A percentile compares a stretch with the other conserved stretches of the same genome.
phyloP scores from a whole-genome alignment of 2,329 filamentous ascomycete species.

The Fusarium odoratissimum region DNA sequence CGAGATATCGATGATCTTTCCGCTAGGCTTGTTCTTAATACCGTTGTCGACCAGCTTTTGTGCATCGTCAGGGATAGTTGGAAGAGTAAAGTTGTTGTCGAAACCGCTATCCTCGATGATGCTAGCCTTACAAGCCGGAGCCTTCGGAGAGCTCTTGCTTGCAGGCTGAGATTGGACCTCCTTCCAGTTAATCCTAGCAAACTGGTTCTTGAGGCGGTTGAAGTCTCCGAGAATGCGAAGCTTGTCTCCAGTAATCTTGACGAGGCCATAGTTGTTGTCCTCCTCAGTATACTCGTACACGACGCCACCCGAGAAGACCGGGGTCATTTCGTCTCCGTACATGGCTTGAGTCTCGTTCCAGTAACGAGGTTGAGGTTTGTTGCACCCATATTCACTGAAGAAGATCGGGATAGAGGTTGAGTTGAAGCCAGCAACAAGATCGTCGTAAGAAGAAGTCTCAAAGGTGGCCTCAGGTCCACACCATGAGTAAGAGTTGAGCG shows the following conservation, averaged over 20 bases:
- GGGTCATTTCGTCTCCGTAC: slow-evolving; percentile 76
- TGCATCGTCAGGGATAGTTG: slow-evolving; percentile 73
- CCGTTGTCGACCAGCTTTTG: slow-evolving; percentile 81
- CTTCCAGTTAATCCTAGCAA: slow-evolving; percentile 77
- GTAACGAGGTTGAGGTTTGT: slow-evolving; percentile 73
- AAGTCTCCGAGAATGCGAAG: slow-evolving; percentile 73
- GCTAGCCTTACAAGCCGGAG: slow-evolving; percentile 72
- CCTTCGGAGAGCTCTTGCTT: slow-evolving; percentile 58
- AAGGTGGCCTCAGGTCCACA: slow-evolving; percentile 72
- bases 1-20: slow-evolving; percentile 76
- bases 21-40: slow-evolving; percentile 71
- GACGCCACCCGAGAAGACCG: slow-evolving; percentile 77
- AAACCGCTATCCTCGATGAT: slow-evolving; percentile 78
- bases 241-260: slow-evolving; percentile 68
- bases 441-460: slow-evolving; percentile 70
- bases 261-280: slow-evolving; percentile 72
- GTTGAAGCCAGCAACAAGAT: slow-evolving; percentile 73
- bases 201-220: slow-evolving; percentile 80
- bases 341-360: slow-evolving; percentile 82
- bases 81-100: slow-evolving; percentile 83
- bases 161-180: slow-evolving; percentile 73
- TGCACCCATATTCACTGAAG: slow-evolving; percentile 87
- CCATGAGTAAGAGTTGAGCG: slow-evolving; percentile 80
- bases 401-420: slow-evolving; percentile 78
- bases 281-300: slow-evolving; percentile 87